Percentiles rank a stretch among this genome's conserved stretches.
phyloP scores from a whole-genome alignment of 1,284 basidiomycete species.

The Ustilago bromivora region DNA sequence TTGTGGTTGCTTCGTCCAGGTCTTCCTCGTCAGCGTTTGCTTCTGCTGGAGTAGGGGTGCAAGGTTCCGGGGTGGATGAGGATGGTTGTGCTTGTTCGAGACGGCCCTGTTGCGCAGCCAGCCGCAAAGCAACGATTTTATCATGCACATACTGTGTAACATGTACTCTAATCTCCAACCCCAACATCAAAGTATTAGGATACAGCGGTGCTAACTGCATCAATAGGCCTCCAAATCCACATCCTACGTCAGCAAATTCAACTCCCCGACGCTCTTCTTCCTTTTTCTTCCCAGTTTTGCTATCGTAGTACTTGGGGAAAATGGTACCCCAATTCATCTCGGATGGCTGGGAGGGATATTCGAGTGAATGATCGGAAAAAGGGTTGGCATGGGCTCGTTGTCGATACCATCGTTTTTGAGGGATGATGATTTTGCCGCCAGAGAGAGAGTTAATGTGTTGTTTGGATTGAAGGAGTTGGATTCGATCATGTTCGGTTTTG shows the following conservation, averaged over 20 bases:
- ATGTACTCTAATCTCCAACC: slow-evolving; percentile 96
- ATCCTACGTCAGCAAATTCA: slow-evolving; percentile 96
- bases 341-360: slow-evolving; percentile 85
- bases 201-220: slow-evolving; percentile 90
- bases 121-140: slow-evolving; percentile 87
- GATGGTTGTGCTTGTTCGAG: slow-evolving; percentile 21
- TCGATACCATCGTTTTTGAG: slow-evolving; percentile 92
- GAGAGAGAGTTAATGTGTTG: slow-evolving; percentile 57
- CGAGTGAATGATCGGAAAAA: slow-evolving; percentile 92
- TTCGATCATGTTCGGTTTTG: slow-evolving; percentile 40
- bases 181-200: slow-evolving; percentile 92
- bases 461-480: slow-evolving; percentile 45
- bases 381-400: slow-evolving; percentile 98
- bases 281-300: slow-evolving; percentile 14
- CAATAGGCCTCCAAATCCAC: slow-evolving; percentile 95
- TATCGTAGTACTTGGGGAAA: slow-evolving; percentile 80
- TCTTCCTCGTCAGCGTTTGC: slow-evolving; percentile 58
- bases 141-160: slow-evolving; percentile 97
- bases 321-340: slow-evolving; percentile 86
- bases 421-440: slow-evolving; percentile 57
- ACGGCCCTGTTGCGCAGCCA: slow-evolving; percentile 69
- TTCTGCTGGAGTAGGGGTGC: not conserved
- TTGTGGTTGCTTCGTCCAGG: slow-evolving; percentile 48
- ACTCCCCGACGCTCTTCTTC: slow-evolving; percentile 73
- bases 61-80: not conserved